Evolutionary conservation across 352 stramenopile species (phyloP).

Genomic region (Elongisporangium anandrum): DNA sequence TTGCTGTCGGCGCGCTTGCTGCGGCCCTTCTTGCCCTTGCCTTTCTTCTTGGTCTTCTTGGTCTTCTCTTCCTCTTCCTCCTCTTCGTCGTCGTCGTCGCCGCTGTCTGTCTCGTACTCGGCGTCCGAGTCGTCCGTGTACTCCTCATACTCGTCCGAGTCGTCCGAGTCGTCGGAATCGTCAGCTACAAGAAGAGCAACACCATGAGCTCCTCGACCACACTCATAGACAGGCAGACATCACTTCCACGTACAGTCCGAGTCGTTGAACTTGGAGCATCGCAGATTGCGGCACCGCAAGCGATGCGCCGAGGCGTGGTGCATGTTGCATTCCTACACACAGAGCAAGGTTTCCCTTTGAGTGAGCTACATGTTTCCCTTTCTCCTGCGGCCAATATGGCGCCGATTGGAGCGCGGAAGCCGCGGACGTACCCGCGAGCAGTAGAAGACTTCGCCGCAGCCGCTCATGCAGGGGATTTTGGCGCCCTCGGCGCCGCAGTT

Average conservation of each 20-base stretch:
- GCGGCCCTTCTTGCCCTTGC: constrained; percentile 20
- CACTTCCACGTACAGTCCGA: constrained; percentile 61
- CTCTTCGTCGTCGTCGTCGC: constrained; percentile 58
- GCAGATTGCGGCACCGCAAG: constrained; percentile 78
- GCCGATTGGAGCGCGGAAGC: background rate
- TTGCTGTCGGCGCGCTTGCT: constrained; percentile 44
- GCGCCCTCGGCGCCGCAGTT: constrained; percentile 79
- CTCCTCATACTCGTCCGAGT: constrained; percentile 58
- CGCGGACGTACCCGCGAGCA: constrained; percentile 60
- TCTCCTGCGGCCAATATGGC: background rate
- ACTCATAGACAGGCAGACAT: background rate
- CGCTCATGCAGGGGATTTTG: constrained; percentile 86
- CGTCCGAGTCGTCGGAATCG: constrained; percentile 30
- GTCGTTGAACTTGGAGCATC: constrained; percentile 88
- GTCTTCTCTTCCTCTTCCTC: constrained; percentile 60
- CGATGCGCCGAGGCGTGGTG: constrained; percentile 86
- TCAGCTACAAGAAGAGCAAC: background rate
- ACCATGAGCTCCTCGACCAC: background rate
- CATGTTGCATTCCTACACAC: constrained; percentile 79
- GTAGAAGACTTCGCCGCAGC: constrained; percentile 85
- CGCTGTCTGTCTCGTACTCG: constrained; percentile 62
- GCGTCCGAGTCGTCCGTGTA: constrained; percentile 55
- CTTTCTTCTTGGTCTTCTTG: constrained; percentile 66
- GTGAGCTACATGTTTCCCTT: background rate
- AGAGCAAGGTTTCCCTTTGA: background rate